phyloP scores from a whole-genome alignment of 2,329 filamentous ascomycete genomes.

The Fusarium sp. region DNA sequence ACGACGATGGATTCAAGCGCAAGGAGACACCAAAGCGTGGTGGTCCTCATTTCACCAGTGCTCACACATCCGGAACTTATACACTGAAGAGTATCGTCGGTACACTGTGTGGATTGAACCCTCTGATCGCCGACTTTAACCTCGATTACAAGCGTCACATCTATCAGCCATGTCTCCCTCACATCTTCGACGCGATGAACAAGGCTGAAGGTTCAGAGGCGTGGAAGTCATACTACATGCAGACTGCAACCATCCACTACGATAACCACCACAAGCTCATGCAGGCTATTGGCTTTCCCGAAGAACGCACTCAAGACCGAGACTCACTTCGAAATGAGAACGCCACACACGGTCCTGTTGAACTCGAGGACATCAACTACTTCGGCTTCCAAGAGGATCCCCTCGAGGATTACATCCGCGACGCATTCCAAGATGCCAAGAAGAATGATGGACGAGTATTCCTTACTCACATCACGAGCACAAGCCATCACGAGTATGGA shows the following conservation, averaged over 20 bases:
- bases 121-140: constrained; percentile 56
- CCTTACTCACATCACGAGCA: constrained; percentile 50
- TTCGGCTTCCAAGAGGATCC: constrained; percentile 49
- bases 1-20: constrained; percentile 50
- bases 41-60: constrained; percentile 55
- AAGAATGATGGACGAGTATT: constrained; percentile 48
- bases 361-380: constrained; percentile 50
- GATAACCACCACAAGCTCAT: constrained; percentile 51
- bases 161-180: constrained; percentile 58
- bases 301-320: constrained; percentile 41
- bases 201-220: constrained; percentile 23
- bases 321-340: constrained; percentile 46
- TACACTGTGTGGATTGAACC: constrained; percentile 55
- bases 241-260: constrained; percentile 48
- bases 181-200: constrained; percentile 51
- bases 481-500: constrained; percentile 48
- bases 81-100: constrained; percentile 57
- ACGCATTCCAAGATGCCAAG: constrained; percentile 46
- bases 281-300: constrained; percentile 45
- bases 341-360: constrained; percentile 46
- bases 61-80: constrained; percentile 55
- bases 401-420: constrained; percentile 48
- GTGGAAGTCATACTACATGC: constrained; percentile 50
- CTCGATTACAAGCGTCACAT: constrained; percentile 54
- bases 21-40: constrained; percentile 44